Evolutionary conservation across 352 stramenopile species (phyloP), one percentile per base, ranked within the genome.

Genomic region (Globisporangium okanoganense): DNA sequence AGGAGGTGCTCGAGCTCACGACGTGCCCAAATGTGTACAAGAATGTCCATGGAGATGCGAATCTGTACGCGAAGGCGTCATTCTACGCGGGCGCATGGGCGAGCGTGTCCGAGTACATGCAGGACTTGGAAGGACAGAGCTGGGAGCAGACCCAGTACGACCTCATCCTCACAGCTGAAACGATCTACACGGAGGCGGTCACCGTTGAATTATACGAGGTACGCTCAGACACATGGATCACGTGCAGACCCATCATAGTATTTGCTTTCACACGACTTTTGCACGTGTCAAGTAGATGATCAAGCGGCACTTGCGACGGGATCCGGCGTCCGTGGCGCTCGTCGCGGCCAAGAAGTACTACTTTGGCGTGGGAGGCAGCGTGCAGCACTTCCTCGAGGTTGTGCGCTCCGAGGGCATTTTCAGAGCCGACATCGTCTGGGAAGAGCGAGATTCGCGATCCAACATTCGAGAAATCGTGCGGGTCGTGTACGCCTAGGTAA

Each of bases 291-390:
- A 12, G 20, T 8, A 95, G 86, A 79, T 81, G 29, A 92, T 95
- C 65, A 90, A 90, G 62, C 71, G 73, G 5, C 84, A 93, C 62
- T 70, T 95, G 57, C 75, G 76, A 3, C 70, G 59, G 10, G 36
- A 59, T 3, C 75, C 68, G 0, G 52, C 67, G 22, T 73, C 81
- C 12, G 69, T 85, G 20, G 84, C 82, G 25, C 69, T 94, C 7
- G 76, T 95, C 13, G 84, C 84, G 0, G 84, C 86, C 14, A 95
- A 95, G 67, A 92, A 91, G 59, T 95, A 95, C 53, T 95, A 94
- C 64, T 95, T 95, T 62, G 86, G 86, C 9, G 93, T 84, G 2
- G 82, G 82, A 33, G 86, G 86, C n/a, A 92, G 86, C 48, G 82
- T 94, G n/a, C 82, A 95, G 69, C 79, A 94, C 65, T 95, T 95